A percentile compares a stretch with the other conserved stretches of the same genome.
Evolutionary conservation across 1,139 yeast species (phyloP).

Genomic region (Saccharomyces uvarum): DNA sequence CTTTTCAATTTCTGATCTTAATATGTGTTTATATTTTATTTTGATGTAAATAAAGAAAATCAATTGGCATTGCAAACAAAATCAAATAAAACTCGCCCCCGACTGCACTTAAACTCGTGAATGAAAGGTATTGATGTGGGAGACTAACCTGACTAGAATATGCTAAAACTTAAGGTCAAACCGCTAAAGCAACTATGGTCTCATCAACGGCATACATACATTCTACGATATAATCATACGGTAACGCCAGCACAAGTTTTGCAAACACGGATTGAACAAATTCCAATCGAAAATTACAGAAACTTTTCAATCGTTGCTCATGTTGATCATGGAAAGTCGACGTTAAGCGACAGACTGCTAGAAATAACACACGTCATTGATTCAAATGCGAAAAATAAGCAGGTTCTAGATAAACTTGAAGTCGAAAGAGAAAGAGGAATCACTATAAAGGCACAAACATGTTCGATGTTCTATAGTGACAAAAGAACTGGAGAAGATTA

Average conservation of each 20-base stretch:
- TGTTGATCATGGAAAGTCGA: conserved; percentile 95
- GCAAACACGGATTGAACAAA: conserved; percentile 53
- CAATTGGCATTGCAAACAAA: neutral
- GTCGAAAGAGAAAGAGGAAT: conserved; percentile 95
- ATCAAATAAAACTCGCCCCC: neutral
- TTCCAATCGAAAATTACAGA: conserved; percentile 76
- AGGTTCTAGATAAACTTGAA: conserved; percentile 84
- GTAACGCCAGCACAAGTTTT: conserved; percentile 11
- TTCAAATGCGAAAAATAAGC: conserved; percentile 60
- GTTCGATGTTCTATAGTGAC: conserved; percentile 79
- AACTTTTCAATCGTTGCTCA: conserved; percentile 95
- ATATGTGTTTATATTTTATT: neutral
- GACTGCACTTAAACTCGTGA: neutral
- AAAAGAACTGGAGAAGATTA: conserved; percentile 54
- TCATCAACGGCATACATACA: neutral
- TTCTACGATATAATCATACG: conserved; percentile 12
- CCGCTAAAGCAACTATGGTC: neutral
- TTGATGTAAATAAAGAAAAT: neutral
- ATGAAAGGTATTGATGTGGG: neutral
- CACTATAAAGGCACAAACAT: conserved; percentile 94
- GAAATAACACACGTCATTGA: conserved; percentile 86
- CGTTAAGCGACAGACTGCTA: conserved; percentile 76
- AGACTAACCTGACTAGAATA: neutral
- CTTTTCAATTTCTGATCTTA: neutral
- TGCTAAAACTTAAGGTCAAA: neutral